phyloP scores from a whole-genome alignment of 768 basidiomycete species.

The Crepidotus variabilis region DNA sequence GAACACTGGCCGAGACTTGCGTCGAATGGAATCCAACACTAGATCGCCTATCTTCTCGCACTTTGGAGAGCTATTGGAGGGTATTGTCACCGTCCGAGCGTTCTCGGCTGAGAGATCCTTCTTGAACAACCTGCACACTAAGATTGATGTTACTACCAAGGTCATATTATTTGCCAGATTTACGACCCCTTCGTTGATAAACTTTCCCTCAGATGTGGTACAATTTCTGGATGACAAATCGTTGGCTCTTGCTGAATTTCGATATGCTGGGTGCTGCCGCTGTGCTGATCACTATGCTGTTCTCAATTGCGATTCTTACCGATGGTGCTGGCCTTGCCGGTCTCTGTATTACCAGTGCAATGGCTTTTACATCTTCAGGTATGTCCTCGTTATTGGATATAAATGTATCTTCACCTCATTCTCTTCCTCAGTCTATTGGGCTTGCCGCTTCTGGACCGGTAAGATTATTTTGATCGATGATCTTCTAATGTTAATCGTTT shows the following conservation, averaged over 20 bases:
- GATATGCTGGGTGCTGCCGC: slow-evolving; percentile 72
- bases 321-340: slow-evolving; percentile 61
- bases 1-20: slow-evolving; percentile 77
- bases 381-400: background rate
- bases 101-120: slow-evolving; percentile 82
- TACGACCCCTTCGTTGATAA: background rate
- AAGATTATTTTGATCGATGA: slow-evolving; percentile 1
- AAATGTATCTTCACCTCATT: background rate
- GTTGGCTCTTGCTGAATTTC: slow-evolving; percentile 83
- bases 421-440: slow-evolving; percentile 40
- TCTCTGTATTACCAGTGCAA: slow-evolving; percentile 71
- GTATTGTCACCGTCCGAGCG: slow-evolving; percentile 90
- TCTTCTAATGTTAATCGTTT: slow-evolving; percentile 17
- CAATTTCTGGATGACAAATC: slow-evolving; percentile 85
- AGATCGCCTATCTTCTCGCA: slow-evolving; percentile 82
- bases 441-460: slow-evolving; percentile 49
- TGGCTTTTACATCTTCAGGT: slow-evolving; percentile 47
- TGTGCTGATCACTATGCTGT: slow-evolving; percentile 71
- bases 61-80: slow-evolving; percentile 79
- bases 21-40: slow-evolving; percentile 88
- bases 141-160: slow-evolving; percentile 77
- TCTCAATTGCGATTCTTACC: slow-evolving; percentile 60
- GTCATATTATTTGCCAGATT: slow-evolving; percentile 25
- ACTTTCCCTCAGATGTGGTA: slow-evolving; percentile 65
- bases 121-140: slow-evolving; percentile 66